Conservation (phyloP, 352 stramenopile species). For the Thalassiosira exigua region DNA sequence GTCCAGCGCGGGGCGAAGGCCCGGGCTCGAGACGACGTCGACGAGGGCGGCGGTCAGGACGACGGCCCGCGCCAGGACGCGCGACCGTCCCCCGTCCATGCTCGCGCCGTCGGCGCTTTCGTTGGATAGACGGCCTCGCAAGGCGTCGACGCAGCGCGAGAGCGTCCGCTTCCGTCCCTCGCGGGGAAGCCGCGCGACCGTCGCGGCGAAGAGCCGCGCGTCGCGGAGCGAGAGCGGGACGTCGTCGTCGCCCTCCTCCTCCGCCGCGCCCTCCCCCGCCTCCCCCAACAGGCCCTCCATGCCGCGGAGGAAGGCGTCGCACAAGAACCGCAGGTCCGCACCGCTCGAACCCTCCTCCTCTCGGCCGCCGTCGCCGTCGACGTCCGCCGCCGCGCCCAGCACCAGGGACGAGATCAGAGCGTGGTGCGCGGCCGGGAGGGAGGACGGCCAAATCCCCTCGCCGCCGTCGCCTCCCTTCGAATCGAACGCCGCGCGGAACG, state of each 20-base stretch:
- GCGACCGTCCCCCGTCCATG: constrained; percentile 29
- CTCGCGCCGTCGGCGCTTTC: neutral
- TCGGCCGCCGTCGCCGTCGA: neutral
- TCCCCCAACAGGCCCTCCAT: constrained; percentile 35
- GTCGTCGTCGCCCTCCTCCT: constrained; percentile 5
- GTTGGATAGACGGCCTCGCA: too few species aligned
- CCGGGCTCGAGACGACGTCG: constrained; percentile 47
- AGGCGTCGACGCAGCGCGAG: constrained; percentile 21
- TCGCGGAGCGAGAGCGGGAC: constrained; percentile 73
- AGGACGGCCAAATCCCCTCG: constrained; percentile 49
- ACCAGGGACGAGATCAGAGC: constrained; percentile 61
- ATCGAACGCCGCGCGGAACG: too few species aligned
- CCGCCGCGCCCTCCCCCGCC: neutral
- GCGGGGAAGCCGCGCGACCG: constrained; percentile 44
- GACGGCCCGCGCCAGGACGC: constrained; percentile 67
- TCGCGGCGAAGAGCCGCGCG: constrained; percentile 67
- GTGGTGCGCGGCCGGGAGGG: constrained; percentile 59
- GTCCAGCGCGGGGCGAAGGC: constrained; percentile 22
- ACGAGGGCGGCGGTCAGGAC: constrained; percentile 53
- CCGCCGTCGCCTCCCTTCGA: neutral
- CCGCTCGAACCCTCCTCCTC: neutral
- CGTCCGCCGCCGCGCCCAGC: constrained; percentile 3
- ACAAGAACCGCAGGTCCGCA: constrained; percentile 46
- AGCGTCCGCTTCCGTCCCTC: constrained; percentile 49
- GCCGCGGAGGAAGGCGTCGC: constrained; percentile 59